phyloP scores from a whole-genome alignment of 257 asterid genomes.

The Prunella vulgaris region DNA sequence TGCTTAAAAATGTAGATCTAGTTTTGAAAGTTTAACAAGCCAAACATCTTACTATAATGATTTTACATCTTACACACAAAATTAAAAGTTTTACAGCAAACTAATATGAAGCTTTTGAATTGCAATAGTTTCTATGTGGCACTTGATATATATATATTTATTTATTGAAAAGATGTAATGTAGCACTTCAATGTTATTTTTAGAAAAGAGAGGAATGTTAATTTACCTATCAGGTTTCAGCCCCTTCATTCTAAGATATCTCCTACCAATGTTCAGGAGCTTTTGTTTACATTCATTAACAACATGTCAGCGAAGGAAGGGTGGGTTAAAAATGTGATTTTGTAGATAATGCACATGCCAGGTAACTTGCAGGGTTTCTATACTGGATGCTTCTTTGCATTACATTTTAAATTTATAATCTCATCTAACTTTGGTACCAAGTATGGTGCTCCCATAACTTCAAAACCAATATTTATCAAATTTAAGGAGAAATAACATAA shows the following conservation, averaged over 20 bases:
- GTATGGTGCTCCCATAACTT: background rate
- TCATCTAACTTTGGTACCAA: conserved; percentile 1
- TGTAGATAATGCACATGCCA: background rate
- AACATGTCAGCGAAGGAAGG: background rate
- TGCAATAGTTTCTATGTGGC: background rate
- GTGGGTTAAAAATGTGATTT: background rate
- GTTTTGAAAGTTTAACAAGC: background rate
- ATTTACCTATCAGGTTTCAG: background rate
- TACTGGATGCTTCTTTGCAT: background rate
- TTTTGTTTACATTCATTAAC: background rate
- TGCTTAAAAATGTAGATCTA: background rate
- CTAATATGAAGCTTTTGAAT: no score
- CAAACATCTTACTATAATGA: background rate
- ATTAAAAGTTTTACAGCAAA: background rate
- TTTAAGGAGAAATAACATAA: background rate
- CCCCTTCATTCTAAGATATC: background rate
- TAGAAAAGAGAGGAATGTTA: background rate
- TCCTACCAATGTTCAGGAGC: background rate
- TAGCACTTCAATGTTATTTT: conserved; percentile 1
- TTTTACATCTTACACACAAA: background rate
- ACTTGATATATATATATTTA: no score
- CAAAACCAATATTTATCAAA: background rate
- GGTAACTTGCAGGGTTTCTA: background rate
- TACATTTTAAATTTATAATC: background rate
- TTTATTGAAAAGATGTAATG: no score